These are phyloP conservation scores for Eleusine coracana DNA, from an alignment of 176 grass and related monocot species.

Conservation along the genomic window DNA sequence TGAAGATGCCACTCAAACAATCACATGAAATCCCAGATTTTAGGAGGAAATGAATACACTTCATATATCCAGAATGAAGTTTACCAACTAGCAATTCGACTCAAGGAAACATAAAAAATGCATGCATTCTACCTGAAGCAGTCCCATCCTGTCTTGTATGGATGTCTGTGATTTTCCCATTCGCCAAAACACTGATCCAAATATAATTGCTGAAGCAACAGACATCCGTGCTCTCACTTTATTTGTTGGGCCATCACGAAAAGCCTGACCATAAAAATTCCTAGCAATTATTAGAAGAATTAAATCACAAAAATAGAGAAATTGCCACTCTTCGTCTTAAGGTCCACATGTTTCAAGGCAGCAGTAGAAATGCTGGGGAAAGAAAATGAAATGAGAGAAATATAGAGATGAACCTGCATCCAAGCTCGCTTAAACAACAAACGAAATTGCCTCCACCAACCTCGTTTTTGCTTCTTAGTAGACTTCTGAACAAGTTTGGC, in stretches of 20 bases:
- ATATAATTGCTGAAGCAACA: slow-evolving; percentile 95
- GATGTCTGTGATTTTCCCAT: slow-evolving; percentile 92
- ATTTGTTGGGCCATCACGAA: slow-evolving; percentile 96
- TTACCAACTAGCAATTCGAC: slow-evolving; percentile 15
- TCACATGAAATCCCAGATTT: background rate
- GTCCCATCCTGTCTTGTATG: slow-evolving; percentile 95
- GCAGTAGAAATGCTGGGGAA: slow-evolving; percentile 7
- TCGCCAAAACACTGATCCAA: slow-evolving; percentile 94
- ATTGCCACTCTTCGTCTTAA: slow-evolving; percentile 29
- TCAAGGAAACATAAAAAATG: slow-evolving; percentile 30
- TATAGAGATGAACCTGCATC: slow-evolving; percentile 79
- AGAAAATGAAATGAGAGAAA: background rate
- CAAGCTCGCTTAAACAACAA: slow-evolving; percentile 95
- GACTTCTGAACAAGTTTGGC: slow-evolving; percentile 55
- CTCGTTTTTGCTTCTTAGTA: slow-evolving; percentile 50
- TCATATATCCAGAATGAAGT: background rate
- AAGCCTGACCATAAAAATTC: slow-evolving; percentile 61
- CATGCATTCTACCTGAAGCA: slow-evolving; percentile 81
- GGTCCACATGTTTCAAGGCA: background rate
- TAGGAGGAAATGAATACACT: background rate
- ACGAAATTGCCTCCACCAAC: slow-evolving; percentile 84
- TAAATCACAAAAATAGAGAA: background rate
- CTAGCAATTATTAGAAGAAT: slow-evolving; percentile 32
- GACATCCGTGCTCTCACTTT: slow-evolving; percentile 96
- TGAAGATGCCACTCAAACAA: background rate